Evolutionary conservation across 2,329 filamentous ascomycete genomes (phyloP).

Genomic region (Trichophyton rubrum): DNA sequence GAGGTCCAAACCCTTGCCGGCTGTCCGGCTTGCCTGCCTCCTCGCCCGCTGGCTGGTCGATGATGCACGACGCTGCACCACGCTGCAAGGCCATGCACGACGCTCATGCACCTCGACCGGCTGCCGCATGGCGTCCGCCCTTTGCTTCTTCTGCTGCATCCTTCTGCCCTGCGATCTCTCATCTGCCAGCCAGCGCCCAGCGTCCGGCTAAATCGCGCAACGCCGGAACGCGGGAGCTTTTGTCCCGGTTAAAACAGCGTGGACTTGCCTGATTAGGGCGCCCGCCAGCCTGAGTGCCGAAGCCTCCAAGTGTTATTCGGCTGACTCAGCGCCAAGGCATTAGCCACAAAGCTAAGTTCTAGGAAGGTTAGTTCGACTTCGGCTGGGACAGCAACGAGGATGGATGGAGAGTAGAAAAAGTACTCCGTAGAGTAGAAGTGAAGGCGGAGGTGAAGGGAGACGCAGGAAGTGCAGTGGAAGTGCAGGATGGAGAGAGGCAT

Average conservation of each 20-base stretch:
- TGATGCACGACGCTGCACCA: background rate
- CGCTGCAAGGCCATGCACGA: background rate
- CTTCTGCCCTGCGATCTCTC: too few relatives aligned
- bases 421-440: background rate
- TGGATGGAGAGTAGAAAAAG: too few relatives aligned
- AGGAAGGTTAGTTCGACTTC: background rate
- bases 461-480: background rate
- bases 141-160: too few relatives aligned
- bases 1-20: background rate
- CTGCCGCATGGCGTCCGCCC: too few relatives aligned
- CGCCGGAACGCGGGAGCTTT: background rate
- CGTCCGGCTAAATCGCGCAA: background rate
- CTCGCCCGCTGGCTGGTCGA: background rate
- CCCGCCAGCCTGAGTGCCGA: background rate
- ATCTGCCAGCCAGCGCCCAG: too few relatives aligned
- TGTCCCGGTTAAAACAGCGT: background rate
- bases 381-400: too few relatives aligned
- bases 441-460: background rate
- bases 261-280: background rate
- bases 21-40: background rate
- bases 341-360: background rate
- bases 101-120: too few relatives aligned
- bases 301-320: background rate
- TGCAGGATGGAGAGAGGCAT: background rate
- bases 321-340: background rate